Conservation (phyloP, 495 filamentous ascomycete genomes). For the Penicillium malachiteum region DNA sequence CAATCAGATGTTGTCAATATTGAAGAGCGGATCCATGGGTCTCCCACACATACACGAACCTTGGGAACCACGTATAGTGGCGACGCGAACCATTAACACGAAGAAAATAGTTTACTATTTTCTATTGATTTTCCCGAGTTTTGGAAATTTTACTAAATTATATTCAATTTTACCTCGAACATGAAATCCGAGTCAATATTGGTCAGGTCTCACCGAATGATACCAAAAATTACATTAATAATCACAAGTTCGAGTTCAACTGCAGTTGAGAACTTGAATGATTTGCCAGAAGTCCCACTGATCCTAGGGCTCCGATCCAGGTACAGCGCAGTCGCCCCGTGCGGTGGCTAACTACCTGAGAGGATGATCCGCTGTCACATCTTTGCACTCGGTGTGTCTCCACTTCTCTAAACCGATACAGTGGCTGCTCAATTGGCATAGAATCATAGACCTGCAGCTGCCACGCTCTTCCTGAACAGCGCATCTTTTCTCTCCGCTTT, state of each 20-base stretch:
- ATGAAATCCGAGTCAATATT: no score
- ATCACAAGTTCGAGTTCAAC: no score
- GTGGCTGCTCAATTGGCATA: constrained; percentile 27
- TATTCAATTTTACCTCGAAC: no score
- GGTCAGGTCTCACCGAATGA: no score
- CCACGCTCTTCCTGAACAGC: constrained; percentile 42
- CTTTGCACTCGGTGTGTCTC: constrained; percentile 33
- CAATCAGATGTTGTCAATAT: background rate
- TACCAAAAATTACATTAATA: no score
- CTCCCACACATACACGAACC: constrained; percentile 9
- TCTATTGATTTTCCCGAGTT: no score
- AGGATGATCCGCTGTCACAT: constrained; percentile 44
- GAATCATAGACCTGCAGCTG: constrained; percentile 32
- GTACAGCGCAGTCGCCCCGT: constrained; percentile 21
- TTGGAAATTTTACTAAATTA: no score
- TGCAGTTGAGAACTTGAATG: no score
- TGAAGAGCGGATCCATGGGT: constrained; percentile 2
- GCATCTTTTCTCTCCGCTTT: constrained; percentile 17
- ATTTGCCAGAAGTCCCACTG: background rate
- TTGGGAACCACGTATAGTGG: constrained; percentile 4
- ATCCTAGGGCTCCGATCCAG: constrained; percentile 20
- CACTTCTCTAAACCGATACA: constrained; percentile 26
- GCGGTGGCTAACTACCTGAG: constrained; percentile 26
- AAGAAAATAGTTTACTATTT: no score
- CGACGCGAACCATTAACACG: constrained; percentile 18